These are phyloP conservation scores for Aspergillus thermomutatus DNA, from an alignment of 2,329 filamentous ascomycete species.

Conservation along the genomic window DNA sequence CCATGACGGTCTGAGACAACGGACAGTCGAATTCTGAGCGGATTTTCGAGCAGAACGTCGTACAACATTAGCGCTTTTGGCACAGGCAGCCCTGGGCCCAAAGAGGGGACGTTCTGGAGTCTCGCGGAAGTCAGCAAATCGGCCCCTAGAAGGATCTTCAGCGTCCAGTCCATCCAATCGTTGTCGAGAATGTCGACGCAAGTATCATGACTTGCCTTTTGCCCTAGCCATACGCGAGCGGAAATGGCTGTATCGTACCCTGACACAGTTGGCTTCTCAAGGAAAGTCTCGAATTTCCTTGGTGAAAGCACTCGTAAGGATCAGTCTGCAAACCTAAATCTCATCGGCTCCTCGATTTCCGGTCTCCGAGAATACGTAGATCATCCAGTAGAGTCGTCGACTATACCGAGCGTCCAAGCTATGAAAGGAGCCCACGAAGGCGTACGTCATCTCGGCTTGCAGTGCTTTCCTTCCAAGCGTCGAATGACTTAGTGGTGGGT, in stretches of 20 bases:
- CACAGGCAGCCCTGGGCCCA: background rate
- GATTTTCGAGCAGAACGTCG: background rate
- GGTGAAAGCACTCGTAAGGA: background rate
- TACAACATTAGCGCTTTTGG: background rate
- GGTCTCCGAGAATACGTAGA: background rate
- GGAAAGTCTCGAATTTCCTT: background rate
- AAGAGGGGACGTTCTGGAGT: slow-evolving; percentile 1
- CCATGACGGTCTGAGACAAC: background rate
- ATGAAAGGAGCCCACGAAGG: background rate
- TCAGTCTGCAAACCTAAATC: background rate
- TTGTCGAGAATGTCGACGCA: background rate
- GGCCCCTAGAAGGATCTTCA: slow-evolving; percentile 1
- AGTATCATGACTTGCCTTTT: background rate
- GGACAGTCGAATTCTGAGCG: background rate
- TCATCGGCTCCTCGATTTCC: background rate
- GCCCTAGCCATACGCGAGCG: background rate
- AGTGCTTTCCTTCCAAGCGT: background rate
- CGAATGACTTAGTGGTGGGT: background rate
- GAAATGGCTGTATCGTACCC: background rate
- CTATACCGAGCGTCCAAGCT: background rate
- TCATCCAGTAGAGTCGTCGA: background rate
- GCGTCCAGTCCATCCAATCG: background rate
- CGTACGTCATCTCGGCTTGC: background rate
- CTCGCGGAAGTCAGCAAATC: slow-evolving; percentile 3
- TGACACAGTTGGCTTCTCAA: background rate